Percentiles rank a stretch among this genome's conserved stretches.
Evolutionary conservation across 2,329 filamentous ascomycete genomes (phyloP).

Genomic region (Blastomyces percursus): DNA sequence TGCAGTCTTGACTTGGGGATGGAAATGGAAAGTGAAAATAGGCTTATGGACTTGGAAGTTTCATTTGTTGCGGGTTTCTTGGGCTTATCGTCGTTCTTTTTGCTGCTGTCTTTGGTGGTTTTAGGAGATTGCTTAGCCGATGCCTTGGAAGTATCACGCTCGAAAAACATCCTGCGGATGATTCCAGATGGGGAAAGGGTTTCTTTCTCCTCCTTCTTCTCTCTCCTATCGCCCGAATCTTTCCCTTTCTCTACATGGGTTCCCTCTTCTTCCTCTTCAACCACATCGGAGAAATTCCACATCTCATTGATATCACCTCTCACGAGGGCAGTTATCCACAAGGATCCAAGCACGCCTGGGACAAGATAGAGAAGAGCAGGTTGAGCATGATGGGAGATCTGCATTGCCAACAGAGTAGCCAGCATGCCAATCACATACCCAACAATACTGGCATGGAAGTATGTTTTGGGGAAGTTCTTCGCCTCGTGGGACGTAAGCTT

Average conservation of each 20-base stretch:
- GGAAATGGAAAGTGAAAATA: conserved; percentile 6
- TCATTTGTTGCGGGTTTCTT: conserved; percentile 41
- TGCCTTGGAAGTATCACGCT: background rate
- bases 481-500: conserved; percentile 30
- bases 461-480: conserved; percentile 62
- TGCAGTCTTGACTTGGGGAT: background rate
- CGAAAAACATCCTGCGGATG: background rate
- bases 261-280: conserved; percentile 36
- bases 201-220: background rate
- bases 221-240: conserved; percentile 31
- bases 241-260: conserved; percentile 11
- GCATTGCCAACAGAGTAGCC: conserved; percentile 62
- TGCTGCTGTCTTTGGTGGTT: background rate
- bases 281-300: conserved; percentile 68
- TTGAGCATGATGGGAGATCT: conserved; percentile 70
- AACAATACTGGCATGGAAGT: conserved; percentile 65
- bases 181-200: background rate
- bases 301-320: conserved; percentile 63
- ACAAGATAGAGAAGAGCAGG: conserved; percentile 89
- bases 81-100: conserved; percentile 10
- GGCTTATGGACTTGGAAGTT: conserved; percentile 11
- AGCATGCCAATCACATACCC: conserved; percentile 74
- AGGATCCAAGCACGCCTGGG: conserved; percentile 62
- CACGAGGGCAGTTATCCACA: conserved; percentile 62
- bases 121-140: background rate